Conservation (phyloP, 2,329 filamentous ascomycete species). For the Penicillium oxalicum region DNA sequence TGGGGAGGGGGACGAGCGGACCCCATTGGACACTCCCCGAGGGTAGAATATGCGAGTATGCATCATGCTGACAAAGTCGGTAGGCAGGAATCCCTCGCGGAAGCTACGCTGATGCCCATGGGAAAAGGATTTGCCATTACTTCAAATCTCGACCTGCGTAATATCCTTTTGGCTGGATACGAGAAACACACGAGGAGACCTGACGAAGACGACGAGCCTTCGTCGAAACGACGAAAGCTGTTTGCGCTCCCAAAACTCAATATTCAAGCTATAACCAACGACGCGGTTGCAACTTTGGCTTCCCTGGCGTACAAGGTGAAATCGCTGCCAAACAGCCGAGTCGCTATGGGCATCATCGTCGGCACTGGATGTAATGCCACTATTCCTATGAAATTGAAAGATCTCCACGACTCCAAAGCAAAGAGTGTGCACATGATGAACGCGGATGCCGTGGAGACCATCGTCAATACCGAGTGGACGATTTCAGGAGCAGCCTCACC, state of each 20-base stretch:
- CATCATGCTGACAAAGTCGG: no score
- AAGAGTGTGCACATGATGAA: constrained; percentile 43
- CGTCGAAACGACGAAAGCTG: constrained; percentile 41
- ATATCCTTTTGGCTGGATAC: constrained; percentile 51
- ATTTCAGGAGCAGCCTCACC: constrained; percentile 69
- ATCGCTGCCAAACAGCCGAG: constrained; percentile 55
- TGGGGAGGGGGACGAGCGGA: no score
- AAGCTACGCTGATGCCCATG: constrained; percentile 53
- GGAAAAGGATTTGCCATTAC: constrained; percentile 55
- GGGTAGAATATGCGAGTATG: no score
- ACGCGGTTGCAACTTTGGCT: constrained; percentile 71
- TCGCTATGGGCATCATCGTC: constrained; percentile 73
- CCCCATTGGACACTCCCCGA: no score
- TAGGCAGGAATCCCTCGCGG: constrained; percentile 49
- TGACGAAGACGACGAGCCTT: constrained; percentile 36
- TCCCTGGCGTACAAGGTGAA: constrained; percentile 69
- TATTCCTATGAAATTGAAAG: constrained; percentile 60
- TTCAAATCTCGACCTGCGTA: constrained; percentile 49
- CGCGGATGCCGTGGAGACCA: constrained; percentile 56
- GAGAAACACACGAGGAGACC: constrained; percentile 45
- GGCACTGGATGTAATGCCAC: constrained; percentile 79
- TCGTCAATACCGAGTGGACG: constrained; percentile 80
- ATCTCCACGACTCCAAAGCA: constrained; percentile 60
- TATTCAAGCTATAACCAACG: constrained; percentile 73
- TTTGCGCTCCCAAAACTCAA: constrained; percentile 58